Percentiles rank a stretch among this genome's conserved stretches.
Conservation (phyloP, 2,329 filamentous ascomycete species). For the Neobulgaria alba region DNA sequence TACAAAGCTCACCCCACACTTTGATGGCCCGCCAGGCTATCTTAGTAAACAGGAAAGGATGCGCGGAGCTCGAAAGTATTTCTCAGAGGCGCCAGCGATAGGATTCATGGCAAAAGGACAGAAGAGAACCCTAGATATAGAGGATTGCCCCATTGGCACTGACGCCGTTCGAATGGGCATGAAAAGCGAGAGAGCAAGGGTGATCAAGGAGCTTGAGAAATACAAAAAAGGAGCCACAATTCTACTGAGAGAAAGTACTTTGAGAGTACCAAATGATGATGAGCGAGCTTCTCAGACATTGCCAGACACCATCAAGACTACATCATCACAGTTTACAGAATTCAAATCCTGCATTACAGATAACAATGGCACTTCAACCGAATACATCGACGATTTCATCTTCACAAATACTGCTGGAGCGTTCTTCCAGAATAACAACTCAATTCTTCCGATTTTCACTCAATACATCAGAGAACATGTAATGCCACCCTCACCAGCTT, state of each 20-base stretch:
- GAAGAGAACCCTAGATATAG: conserved; percentile 78
- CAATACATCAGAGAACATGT: conserved; percentile 77
- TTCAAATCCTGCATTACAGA: conserved; percentile 86
- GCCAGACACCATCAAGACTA: conserved; percentile 22
- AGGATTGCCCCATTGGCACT: conserved; percentile 94
- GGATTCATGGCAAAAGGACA: conserved; percentile 88
- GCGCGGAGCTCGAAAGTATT: conserved; percentile 46
- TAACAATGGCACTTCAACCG: conserved; percentile 70
- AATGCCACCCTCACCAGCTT: conserved; percentile 40
- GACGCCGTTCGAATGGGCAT: conserved; percentile 74
- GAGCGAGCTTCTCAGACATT: conserved; percentile 23
- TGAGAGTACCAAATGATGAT: conserved; percentile 47
- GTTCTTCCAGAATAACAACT: conserved; percentile 99
- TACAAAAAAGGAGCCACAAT: conserved; percentile 83
- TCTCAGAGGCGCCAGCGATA: conserved; percentile 64
- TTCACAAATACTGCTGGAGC: conserved; percentile 89
- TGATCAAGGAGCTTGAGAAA: conserved; percentile 58
- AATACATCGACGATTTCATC: conserved; percentile 73
- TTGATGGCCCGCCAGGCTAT: conserved; percentile 62
- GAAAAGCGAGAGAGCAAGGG: conserved; percentile 66
- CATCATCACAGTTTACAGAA: conserved; percentile 51
- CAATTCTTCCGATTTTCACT: conserved; percentile 81
- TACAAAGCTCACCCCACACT: conserved; percentile 95
- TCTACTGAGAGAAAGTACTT: conserved; percentile 77
- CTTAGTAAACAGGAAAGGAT: conserved; percentile 37